A percentile compares a stretch with the other conserved stretches of the same genome.
These are phyloP conservation scores for Pseudoturritis turrita DNA, from an alignment of 345 rosid species.

Conservation along the genomic window DNA sequence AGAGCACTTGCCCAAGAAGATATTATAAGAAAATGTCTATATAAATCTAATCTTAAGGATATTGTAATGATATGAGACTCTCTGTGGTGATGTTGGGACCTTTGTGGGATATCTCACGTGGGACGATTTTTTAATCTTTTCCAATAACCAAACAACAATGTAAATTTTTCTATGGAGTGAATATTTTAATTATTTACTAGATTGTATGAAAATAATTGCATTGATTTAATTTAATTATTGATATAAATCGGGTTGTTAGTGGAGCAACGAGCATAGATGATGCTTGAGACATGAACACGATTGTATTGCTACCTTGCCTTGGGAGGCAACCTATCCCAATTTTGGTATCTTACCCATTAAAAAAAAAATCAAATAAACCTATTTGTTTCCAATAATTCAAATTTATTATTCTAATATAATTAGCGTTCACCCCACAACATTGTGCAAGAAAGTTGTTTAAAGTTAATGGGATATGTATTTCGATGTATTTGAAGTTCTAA, in stretches of 20 bases:
- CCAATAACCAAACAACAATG: slow-evolving; percentile 7
- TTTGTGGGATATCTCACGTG: slow-evolving; percentile 63
- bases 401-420: background rate
- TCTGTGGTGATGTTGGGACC: slow-evolving; percentile 63
- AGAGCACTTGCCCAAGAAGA: slow-evolving; percentile 49
- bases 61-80: slow-evolving; percentile 33
- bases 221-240: slow-evolving; percentile 3
- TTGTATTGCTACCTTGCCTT: slow-evolving; percentile 52
- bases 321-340: slow-evolving; percentile 66
- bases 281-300: slow-evolving; percentile 62
- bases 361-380: background rate
- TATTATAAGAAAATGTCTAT: slow-evolving; percentile 32
- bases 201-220: slow-evolving; percentile 1
- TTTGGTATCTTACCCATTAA: background rate
- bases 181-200: background rate
- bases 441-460: background rate
- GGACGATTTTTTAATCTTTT: slow-evolving; percentile 21
- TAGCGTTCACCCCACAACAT: background rate
- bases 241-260: slow-evolving; percentile 21
- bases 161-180: slow-evolving; percentile 4
- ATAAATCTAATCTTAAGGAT: slow-evolving; percentile 35
- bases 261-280: slow-evolving; percentile 62
- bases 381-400: background rate
- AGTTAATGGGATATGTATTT: background rate
- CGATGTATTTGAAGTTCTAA: background rate